These are phyloP conservation scores for Barnettozyma botsteinii DNA, from an alignment of 805 yeast species.

Conservation along the genomic window DNA sequence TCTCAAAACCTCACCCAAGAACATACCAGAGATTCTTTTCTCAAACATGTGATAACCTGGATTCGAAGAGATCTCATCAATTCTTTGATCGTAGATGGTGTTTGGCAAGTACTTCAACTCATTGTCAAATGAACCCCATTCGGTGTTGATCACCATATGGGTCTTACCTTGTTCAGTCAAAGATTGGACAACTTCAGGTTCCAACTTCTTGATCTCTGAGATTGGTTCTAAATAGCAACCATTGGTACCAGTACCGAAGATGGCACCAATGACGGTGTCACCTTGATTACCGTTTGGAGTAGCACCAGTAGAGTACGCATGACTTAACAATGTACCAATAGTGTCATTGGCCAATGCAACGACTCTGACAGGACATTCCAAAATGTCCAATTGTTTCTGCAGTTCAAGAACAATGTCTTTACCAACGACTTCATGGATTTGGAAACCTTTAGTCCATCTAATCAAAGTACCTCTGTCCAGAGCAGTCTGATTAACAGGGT, in stretches of 20 bases:
- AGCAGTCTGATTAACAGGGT: conserved; percentile 86
- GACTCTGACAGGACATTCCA: conserved; percentile 58
- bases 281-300: conserved; percentile 55
- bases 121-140: conserved; percentile 98
- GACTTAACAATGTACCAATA: conserved; percentile 85
- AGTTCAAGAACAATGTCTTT: conserved; percentile 71
- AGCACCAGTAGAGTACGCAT: conserved; percentile 68
- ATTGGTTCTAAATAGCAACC: conserved; percentile 87
- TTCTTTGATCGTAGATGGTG: conserved; percentile 66
- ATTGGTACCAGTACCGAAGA: conserved; percentile 96
- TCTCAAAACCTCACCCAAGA: conserved; percentile 84
- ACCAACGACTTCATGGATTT: conserved; percentile 79
- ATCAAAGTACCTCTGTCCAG: conserved; percentile 73
- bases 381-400: conserved; percentile 60
- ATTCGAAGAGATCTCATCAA: conserved; percentile 73
- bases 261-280: conserved; percentile 79
- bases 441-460: conserved; percentile 96
- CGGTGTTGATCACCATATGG: conserved; percentile 89
- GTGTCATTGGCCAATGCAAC: conserved; percentile 95
- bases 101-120: conserved; percentile 67
- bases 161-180: conserved; percentile 40
- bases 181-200: conserved; percentile 35
- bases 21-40: conserved; percentile 89
- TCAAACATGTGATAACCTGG: conserved; percentile 89
- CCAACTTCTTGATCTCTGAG: conserved; percentile 67